Base-by-base conservation (phyloP, 768 basidiomycete genomes). In the Termitomyces sp. region DNA sequence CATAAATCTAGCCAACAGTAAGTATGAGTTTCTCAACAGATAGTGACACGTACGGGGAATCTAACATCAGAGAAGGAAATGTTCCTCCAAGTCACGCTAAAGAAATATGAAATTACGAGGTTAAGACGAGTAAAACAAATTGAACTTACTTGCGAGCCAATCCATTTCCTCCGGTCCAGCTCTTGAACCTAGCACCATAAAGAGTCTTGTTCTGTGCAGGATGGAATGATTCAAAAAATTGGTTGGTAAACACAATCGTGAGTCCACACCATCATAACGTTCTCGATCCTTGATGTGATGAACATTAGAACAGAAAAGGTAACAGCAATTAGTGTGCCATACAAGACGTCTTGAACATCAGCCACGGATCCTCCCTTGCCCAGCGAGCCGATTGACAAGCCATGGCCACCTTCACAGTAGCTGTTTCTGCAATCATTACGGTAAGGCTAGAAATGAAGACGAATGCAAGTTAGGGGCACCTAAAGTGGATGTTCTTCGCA, bases 141-240 rank as follows among this genome's bases (percentile, higher is more conserved):
- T 30, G 12, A 12, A 62, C 76, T 6, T 60, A 84, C 84, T 86
- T 86, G 47, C 76, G 69, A 1, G 82, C 83, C 3, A 81, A 55
- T 0, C 85, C 85, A 57, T 83, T 82, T 34, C 84, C 85, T 0
- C 84, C 84, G 0, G 81, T 80, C 83, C 83, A 86, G 65, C 85
- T 86, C 72, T 86, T 86, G 73, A 86, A 87, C 11, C 84, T 78
- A n/a, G 84, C 84, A 7, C 72, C 84, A 58, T 85, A 85, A 2
- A 85, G 68, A 0, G 77, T 69, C 54, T 78, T 75, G 61, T 78
- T 78, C 83, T 85, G 57, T 4, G 16, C 54, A 24, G 22, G 13
- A 24, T 11, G 4, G 13, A 46, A 34, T 37, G 34, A 2, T 4
- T 55, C 15, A 13, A 13, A 42, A 51, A 37, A 24, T 30, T 16